phyloP scores from a whole-genome alignment of 768 basidiomycete species.

The Boletus rufocinnamomeus region DNA sequence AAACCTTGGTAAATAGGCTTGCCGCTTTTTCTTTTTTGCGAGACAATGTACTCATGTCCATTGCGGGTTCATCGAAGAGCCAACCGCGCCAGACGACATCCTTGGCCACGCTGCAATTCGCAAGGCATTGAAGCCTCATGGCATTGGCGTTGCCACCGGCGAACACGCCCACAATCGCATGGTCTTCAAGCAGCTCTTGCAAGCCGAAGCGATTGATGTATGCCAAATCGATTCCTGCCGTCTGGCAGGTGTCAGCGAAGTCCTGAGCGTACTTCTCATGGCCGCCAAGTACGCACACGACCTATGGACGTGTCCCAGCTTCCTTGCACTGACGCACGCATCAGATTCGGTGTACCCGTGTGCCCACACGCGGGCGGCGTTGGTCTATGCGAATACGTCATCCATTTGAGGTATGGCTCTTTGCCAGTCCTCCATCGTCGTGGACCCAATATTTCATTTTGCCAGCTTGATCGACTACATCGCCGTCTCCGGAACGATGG shows the following conservation, averaged over 20 bases:
- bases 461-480: conserved; percentile 90
- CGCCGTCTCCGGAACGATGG: conserved; percentile 87
- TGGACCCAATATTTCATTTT: background rate
- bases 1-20: conserved; percentile 72
- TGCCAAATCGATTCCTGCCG: conserved; percentile 95
- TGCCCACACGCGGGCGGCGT: conserved; percentile 97
- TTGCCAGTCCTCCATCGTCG: background rate
- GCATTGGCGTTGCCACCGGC: conserved; percentile 93
- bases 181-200: conserved; percentile 95
- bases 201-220: conserved; percentile 92
- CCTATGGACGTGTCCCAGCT: background rate
- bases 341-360: conserved; percentile 83
- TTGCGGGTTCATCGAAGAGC: conserved; percentile 92
- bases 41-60: background rate
- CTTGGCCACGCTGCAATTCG: conserved; percentile 87
- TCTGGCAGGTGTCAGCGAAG: conserved; percentile 91
- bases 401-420: conserved; percentile 65
- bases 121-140: conserved; percentile 75
- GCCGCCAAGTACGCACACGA: conserved; percentile 68
- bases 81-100: conserved; percentile 93
- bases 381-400: conserved; percentile 91
- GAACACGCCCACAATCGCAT: conserved; percentile 97
- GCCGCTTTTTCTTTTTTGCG: background rate
- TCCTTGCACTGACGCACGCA: conserved; percentile 4
- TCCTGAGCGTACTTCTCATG: conserved; percentile 91